These are phyloP conservation scores for Rhizomucor pusillus DNA, from an alignment of 371 early-diverging fungal species.

Conservation along the genomic window DNA sequence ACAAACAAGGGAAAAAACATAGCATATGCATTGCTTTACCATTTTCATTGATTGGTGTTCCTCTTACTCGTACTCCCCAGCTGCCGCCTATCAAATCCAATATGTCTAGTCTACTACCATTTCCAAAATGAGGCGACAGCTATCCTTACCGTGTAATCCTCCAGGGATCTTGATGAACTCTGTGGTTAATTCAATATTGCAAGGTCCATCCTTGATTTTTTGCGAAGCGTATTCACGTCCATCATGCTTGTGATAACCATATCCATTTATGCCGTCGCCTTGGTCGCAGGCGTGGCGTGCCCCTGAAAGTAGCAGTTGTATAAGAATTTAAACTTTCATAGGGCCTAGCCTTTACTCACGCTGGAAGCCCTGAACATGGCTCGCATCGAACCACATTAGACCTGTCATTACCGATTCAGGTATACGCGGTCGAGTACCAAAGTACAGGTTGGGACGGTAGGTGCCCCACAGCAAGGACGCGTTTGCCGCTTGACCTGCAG, in stretches of 20 bases:
- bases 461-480: slow-evolving; percentile 82
- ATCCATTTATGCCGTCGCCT: slow-evolving; percentile 71
- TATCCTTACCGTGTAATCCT: slow-evolving; percentile 46
- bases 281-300: slow-evolving; percentile 90
- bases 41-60: slow-evolving; percentile 55
- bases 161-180: slow-evolving; percentile 79
- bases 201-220: slow-evolving; percentile 66
- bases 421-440: slow-evolving; percentile 84
- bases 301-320: slow-evolving; percentile 30
- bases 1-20: no score
- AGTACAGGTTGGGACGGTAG: slow-evolving; percentile 93
- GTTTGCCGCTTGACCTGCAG: slow-evolving; percentile 27
- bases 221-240: slow-evolving; percentile 82
- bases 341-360: slow-evolving; percentile 29
- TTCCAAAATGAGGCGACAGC: neutral
- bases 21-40: neutral
- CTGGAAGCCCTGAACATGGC: slow-evolving; percentile 52
- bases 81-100: slow-evolving; percentile 62
- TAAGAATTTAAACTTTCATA: neutral
- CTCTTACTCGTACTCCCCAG: slow-evolving; percentile 85
- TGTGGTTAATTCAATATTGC: slow-evolving; percentile 73
- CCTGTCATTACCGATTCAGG: slow-evolving; percentile 84
- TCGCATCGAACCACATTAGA: slow-evolving; percentile 87
- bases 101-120: neutral
- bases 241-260: slow-evolving; percentile 89